These are phyloP conservation scores for Leishmania arabica DNA, from an alignment of 208 protist genomes.

Conservation along the genomic window DNA sequence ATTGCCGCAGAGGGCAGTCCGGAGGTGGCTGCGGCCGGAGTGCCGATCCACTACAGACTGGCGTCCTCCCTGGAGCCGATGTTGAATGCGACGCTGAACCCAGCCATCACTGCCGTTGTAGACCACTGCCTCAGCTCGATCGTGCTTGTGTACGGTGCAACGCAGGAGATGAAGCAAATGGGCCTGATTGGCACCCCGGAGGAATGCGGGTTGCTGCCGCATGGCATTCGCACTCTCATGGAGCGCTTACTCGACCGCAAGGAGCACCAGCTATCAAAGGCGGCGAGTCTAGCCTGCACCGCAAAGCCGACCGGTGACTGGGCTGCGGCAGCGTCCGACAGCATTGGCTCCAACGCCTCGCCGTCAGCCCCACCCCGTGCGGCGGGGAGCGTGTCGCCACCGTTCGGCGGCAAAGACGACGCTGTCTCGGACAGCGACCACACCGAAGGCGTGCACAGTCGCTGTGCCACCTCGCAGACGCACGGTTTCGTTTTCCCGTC, in stretches of 20 bases:
- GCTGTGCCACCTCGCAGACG: constrained; percentile 14
- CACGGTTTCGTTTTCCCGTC: constrained; percentile 43
- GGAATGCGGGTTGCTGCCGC: constrained; percentile 74
- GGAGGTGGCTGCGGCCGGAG: constrained; percentile 19
- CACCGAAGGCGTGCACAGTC: constrained; percentile 27
- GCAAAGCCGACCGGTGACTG: background rate
- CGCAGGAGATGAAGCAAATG: constrained; percentile 91
- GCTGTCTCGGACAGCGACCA: constrained; percentile 18
- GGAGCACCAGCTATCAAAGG: constrained; percentile 25
- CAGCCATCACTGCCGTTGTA: constrained; percentile 65
- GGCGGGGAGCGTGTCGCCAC: background rate
- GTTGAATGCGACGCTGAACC: constrained; percentile 55
- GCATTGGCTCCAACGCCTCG: background rate
- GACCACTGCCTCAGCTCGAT: constrained; percentile 82
- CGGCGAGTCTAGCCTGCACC: constrained; percentile 3
- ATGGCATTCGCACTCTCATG: constrained; percentile 71
- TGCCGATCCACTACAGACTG: constrained; percentile 50
- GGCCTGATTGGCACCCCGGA: constrained; percentile 83
- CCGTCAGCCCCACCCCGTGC: constrained; percentile 1
- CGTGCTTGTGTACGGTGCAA: constrained; percentile 83
- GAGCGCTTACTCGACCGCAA: constrained; percentile 53
- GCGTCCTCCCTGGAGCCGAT: constrained; percentile 53
- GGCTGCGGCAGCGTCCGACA: background rate
- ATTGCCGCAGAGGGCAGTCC: constrained; percentile 27
- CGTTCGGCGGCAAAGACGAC: constrained; percentile 13